Base-by-base conservation (phyloP, 2,329 filamentous ascomycete species). In the Sphaceloma murrayae region DNA sequence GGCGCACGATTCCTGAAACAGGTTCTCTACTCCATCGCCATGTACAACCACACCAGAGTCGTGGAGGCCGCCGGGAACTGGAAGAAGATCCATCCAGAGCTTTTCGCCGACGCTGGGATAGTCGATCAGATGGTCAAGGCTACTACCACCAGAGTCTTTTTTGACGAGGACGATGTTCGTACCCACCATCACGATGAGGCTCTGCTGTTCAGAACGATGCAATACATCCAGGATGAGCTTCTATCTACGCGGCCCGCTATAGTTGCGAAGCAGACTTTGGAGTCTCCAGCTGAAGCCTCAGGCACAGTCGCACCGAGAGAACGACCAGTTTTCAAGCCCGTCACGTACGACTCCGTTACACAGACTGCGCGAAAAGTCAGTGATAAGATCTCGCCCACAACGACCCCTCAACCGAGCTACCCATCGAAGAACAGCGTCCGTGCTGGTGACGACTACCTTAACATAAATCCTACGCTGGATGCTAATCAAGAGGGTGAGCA, bases 1-100 rank as follows among this genome's bases (percentile, higher is more conserved):
- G 56, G 58, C 30, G 51, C 51, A 24, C 45, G 51, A n/a, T 62
- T 62, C 38, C 52, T 62, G 40, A 61, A 60, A 51, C 55, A 60
- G 34, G 58, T 54, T 11, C 59, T 56, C 50, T 55, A 54, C 44
- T 51, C 42, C 18, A 53, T 55, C 45, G 58, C 59, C 2, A 18
- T 54, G n/a, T 60, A 50, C 47, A 62, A 62, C 38, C 43, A 52
- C 17, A 34, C 57, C 14, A 31, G 31, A 8, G 53, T 56, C 22
- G 43, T 59, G 16, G 54, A 54, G n/a, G 34, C 27, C 8, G 49
- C 58, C 13, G 52, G 50, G 24, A 43, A 51, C 9, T 49, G 48
- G 48, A 56, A 54, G 43, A 18, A 52, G 18, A 43, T 51, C 9
- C 53, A 57, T 40, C 33, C 33, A 48, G 38, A 50, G 2, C 33